A percentile compares a stretch with the other conserved stretches of the same genome.
phyloP scores from a whole-genome alignment of 2,329 filamentous ascomycete genomes.

The Exophiala mesophila region DNA sequence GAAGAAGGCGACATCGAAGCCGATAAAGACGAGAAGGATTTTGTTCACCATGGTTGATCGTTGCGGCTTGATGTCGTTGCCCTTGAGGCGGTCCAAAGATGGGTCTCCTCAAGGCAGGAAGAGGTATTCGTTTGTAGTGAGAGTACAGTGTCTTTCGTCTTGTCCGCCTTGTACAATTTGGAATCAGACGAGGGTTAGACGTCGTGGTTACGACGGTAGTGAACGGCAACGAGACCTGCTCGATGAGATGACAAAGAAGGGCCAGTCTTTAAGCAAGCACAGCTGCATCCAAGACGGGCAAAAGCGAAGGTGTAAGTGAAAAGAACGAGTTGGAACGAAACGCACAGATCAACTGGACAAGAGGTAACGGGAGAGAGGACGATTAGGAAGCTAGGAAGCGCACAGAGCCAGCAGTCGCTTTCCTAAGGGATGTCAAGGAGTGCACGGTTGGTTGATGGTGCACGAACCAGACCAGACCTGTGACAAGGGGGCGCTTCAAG shows the following conservation, averaged over 20 bases:
- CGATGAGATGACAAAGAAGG: too few relatives aligned
- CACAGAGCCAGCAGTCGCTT: too few relatives aligned
- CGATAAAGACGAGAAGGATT: conserved; percentile 49
- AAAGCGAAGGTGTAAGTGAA: conserved; percentile 3
- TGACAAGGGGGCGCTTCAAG: conserved; percentile 19
- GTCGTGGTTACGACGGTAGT: not conserved
- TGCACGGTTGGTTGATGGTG: conserved; percentile 15
- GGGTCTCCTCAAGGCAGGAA: too few relatives aligned
- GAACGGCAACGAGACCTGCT: conserved; percentile 22
- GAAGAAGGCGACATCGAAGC: conserved; percentile 50
- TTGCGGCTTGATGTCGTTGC: too few relatives aligned
- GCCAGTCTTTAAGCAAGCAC: too few relatives aligned
- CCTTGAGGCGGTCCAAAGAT: too few relatives aligned
- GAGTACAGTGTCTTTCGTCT: too few relatives aligned
- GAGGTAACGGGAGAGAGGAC: conserved; percentile 10
- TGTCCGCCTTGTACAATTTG: conserved; percentile 1
- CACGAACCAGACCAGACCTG: conserved; percentile 3
- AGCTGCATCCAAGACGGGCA: conserved; percentile 1
- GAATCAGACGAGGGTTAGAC: conserved; percentile 4
- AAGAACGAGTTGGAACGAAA: conserved; percentile 13
- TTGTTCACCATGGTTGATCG: conserved; percentile 38
- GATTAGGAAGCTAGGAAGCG: too few relatives aligned
- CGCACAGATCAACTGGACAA: conserved; percentile 8
- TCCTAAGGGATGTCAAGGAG: conserved; percentile 18
- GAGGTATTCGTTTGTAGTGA: too few relatives aligned